Base-by-base conservation (phyloP, 768 basidiomycete species). In the Dendrothele bispora region DNA sequence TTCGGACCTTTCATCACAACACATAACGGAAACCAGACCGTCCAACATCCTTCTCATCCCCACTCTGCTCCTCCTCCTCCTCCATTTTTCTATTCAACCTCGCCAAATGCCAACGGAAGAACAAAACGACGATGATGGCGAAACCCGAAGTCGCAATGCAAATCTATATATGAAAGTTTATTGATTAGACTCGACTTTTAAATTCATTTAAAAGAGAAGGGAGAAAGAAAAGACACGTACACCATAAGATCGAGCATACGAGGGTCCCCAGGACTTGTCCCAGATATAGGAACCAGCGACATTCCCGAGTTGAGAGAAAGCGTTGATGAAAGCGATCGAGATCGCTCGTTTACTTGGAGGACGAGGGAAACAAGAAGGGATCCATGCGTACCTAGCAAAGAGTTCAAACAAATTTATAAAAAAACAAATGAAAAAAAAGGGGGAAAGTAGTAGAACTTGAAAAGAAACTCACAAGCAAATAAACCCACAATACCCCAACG, bases 331-430 rank as follows among this genome's bases (percentile, higher is more conserved):
- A 14, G 88, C 91, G 50, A 94, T 73, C 7, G 88, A 83, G 17
- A 91, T 84, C 7, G 91, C 87, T 10, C 90, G 82, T 65, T 92
- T 92, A 29, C 88, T 82, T 6, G 89, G 76, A 20, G 92, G 86
- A 17, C 79, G 80, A 25, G 90, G 80, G 68, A 95, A 67, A 15
- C 67, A 70, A 51, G 72, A 72, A 60, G 68, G 70, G 47, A 72
- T 67, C 77, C 77, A 78, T n/a, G 75, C 69, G 50, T 67, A 67
- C 37, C 87, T 41, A n/a, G n/a, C n/a, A n/a, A n/a, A n/a, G n/a
- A n/a, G n/a, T n/a, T n/a, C n/a, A n/a, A n/a, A n/a, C n/a, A n/a
- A n/a, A n/a, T n/a, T n/a, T n/a, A n/a, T n/a, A n/a, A n/a, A n/a
- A n/a, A n/a, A n/a, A n/a, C n/a, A n/a, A 22, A 21, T 7, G 5